Base-by-base conservation (phyloP, 495 filamentous ascomycete genomes). In the Hypoxylon lienhwacheense region DNA sequence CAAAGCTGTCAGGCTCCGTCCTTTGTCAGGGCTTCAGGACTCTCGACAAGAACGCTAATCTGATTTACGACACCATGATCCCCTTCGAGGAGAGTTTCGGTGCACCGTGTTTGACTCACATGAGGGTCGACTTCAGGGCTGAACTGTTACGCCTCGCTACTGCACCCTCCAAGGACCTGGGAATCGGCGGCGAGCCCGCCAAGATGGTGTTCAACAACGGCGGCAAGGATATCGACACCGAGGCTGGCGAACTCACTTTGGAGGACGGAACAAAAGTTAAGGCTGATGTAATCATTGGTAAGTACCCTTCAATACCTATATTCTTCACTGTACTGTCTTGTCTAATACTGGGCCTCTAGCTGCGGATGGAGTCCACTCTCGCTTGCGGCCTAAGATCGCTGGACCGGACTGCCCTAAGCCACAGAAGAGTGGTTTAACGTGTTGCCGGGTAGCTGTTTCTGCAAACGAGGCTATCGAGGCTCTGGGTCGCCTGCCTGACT, bases 351-450 rank as follows among this genome's bases (percentile, higher is more conserved):
- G 24, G 16, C 8, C 3, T 15, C 21, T 45, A 66, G 63, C 54
- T 10, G 73, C 75, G 12, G 79, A 82, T 59, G 79, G 79, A 0
- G 69, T 81, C 19, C 77, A 78, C 51, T 80, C 76, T 7, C 51
- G 57, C 22, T 66, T 71, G 45, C 63, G 76, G 16, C 67, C 71
- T n/a, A 53, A 33, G 17, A 54, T 72, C 6, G 48, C 77, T 24
- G 55, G 71, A 29, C 67, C 68, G 0, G 54, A 68, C 6, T 53
- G 61, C 15, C 64, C 70, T 37, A 66, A 63, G 0, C 72, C 74
- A 2, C 61, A 59, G n/a, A 65, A 72, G 42, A 80, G 76, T 4
- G 80, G 80, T 0, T 70, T 83, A 36, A 66, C 76, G 14, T 79
- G 77, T 4, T 82, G 79, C 55, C 77, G 79, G 11, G 72, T 78